Conservation (phyloP, 2,329 filamentous ascomycete genomes). For the Aspergillus spinulosporus region DNA sequence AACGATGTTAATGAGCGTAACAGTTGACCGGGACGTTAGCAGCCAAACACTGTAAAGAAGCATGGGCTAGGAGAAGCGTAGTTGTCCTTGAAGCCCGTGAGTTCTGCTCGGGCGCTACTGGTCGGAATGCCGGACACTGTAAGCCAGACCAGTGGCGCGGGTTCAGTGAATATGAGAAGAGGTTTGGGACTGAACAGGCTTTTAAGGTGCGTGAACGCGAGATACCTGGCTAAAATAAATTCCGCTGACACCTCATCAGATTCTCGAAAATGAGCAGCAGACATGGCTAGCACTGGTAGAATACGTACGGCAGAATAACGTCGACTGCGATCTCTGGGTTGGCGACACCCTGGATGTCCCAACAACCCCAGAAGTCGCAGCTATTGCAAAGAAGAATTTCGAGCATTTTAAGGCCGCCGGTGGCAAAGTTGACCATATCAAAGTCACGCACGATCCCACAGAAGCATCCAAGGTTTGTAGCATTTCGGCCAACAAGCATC, state of each 20-base stretch:
- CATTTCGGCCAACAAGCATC: neutral
- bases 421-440: slow-evolving; percentile 4
- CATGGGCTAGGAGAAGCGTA: neutral
- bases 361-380: slow-evolving; percentile 4
- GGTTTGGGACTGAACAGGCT: slow-evolving; percentile 6
- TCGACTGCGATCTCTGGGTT: slow-evolving; percentile 13
- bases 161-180: slow-evolving; percentile 1
- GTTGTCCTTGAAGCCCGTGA: slow-evolving; percentile 4
- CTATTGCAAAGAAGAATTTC: slow-evolving; percentile 1
- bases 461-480: neutral
- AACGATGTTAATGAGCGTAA: neutral
- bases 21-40: slow-evolving; percentile 3
- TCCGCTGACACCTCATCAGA: neutral
- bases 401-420: neutral
- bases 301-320: slow-evolving; percentile 2
- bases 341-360: slow-evolving; percentile 10
- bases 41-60: neutral
- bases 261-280: slow-evolving; percentile 5
- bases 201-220: neutral
- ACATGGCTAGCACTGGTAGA: slow-evolving; percentile 1
- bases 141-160: slow-evolving; percentile 10
- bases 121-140: slow-evolving; percentile 4
- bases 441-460: slow-evolving; percentile 3
- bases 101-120: slow-evolving; percentile 7
- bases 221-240: neutral